Evolutionary conservation across 768 basidiomycete species (phyloP).

Genomic region (Podaxis mareebaensis): DNA sequence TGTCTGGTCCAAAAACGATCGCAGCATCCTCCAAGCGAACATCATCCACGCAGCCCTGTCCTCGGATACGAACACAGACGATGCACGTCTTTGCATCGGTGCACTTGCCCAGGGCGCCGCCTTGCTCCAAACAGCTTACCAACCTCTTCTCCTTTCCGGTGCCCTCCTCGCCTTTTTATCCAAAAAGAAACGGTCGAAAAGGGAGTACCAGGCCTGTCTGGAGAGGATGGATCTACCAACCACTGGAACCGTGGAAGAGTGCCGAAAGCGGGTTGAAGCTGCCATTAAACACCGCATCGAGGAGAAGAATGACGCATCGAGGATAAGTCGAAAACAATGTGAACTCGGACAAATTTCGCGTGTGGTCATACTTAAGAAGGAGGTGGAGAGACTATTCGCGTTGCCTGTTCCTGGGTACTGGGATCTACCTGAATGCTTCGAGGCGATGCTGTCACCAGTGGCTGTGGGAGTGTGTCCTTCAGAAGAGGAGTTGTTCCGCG

Average conservation of each 20-base stretch:
- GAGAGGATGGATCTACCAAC: conserved; percentile 40
- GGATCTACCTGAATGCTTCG: conserved; percentile 43
- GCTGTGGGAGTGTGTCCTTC: conserved; percentile 29
- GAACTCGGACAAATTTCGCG: conserved; percentile 46
- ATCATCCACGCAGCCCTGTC: conserved; percentile 43
- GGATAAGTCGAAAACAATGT: conserved; percentile 20
- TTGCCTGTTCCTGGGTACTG: conserved; percentile 50
- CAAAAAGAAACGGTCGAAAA: conserved; percentile 34
- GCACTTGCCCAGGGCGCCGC: conserved; percentile 49
- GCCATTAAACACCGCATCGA: conserved; percentile 37
- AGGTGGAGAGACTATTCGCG: conserved; percentile 44
- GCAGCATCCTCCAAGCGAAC: conserved; percentile 38
- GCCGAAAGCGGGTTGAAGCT: conserved; percentile 37
- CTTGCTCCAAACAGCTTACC: conserved; percentile 48
- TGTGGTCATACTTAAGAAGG: conserved; percentile 44
- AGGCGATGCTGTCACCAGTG: conserved; percentile 26
- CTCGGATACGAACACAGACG: conserved; percentile 27
- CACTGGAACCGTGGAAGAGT: conserved; percentile 36
- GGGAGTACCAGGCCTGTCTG: conserved; percentile 40
- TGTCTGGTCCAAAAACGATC: conserved; percentile 45
- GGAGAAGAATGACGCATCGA: conserved; percentile 23
- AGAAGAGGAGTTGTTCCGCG: conserved; percentile 40
- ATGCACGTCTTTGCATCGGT: conserved; percentile 49
- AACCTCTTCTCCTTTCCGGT: conserved; percentile 47
- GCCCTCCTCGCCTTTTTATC: conserved; percentile 42